Percentiles rank a stretch among this genome's conserved stretches.
These are phyloP conservation scores for Rhodotorula sp. DNA, from an alignment of 1,284 basidiomycete genomes.

Conservation along the genomic window DNA sequence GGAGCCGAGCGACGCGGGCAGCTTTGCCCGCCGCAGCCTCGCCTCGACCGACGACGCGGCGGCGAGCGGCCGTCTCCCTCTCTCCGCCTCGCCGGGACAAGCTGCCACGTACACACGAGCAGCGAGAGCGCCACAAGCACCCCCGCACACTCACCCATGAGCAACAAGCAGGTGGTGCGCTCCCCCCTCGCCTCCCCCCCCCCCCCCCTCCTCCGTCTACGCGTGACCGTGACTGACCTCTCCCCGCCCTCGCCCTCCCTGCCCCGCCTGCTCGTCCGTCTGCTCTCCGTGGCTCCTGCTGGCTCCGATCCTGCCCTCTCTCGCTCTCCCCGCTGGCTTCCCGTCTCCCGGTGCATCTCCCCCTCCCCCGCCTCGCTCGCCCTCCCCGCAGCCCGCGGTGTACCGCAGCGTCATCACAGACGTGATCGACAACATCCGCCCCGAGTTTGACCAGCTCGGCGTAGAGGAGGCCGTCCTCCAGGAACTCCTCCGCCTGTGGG, in stretches of 20 bases:
- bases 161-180: conserved; percentile 18
- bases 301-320: neutral
- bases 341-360: conserved; percentile 4
- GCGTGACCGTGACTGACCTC: neutral
- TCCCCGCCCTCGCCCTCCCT: neutral
- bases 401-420: conserved; percentile 97
- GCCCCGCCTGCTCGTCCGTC: neutral
- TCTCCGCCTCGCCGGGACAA: neutral
- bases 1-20: neutral
- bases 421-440: conserved; percentile 81
- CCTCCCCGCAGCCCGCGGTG: conserved; percentile 69
- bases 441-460: conserved; percentile 96
- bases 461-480: conserved; percentile 88
- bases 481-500: conserved; percentile 94
- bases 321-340: neutral
- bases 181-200: neutral
- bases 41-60: too few relatives aligned
- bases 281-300: neutral
- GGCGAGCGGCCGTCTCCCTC: neutral
- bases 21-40: neutral
- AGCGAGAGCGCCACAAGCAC: too few relatives aligned
- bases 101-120: neutral
- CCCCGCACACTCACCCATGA: conserved; percentile 1
- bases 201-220: neutral
- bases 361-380: neutral